Conservation (phyloP, 2,329 filamentous ascomycete species). For the Claviceps arundinis region DNA sequence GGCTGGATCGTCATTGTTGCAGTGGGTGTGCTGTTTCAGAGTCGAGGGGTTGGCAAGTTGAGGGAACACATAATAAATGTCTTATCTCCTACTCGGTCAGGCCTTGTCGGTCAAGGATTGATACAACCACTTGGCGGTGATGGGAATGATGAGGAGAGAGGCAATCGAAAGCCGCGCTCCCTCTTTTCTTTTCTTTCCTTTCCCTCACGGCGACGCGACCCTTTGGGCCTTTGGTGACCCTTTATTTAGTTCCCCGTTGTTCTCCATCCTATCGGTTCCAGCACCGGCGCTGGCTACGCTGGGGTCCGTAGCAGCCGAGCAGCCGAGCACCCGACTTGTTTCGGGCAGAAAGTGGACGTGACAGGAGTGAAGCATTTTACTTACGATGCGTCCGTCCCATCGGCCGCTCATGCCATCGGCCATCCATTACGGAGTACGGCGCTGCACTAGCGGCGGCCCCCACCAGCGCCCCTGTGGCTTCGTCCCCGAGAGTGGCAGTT, state of each 20-base stretch:
- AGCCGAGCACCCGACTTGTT: not conserved
- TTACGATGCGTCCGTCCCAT: not conserved
- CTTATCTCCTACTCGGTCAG: too few relatives aligned
- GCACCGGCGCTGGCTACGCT: not conserved
- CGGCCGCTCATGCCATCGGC: not conserved
- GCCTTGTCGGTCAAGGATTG: too few relatives aligned
- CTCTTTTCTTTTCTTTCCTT: too few relatives aligned
- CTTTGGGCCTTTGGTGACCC: too few relatives aligned
- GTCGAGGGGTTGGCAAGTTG: not conserved
- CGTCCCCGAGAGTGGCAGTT: too few relatives aligned
- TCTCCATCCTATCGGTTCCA: not conserved
- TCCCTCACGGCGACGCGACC: too few relatives aligned
- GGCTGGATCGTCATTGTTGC: not conserved
- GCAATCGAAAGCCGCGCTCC: too few relatives aligned
- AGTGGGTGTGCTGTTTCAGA: not conserved
- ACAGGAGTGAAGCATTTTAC: not conserved
- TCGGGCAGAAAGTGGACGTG: not conserved
- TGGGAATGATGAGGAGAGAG: too few relatives aligned
- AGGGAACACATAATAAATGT: not conserved
- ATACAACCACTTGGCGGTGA: too few relatives aligned
- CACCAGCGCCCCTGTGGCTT: too few relatives aligned
- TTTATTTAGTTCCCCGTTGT: not conserved
- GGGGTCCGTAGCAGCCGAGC: not conserved
- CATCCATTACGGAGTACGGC: not conserved
- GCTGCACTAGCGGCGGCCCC: too few relatives aligned